Evolutionary conservation across 257 asterid genomes (phyloP).

Genomic region (Jacaranda copaia): DNA sequence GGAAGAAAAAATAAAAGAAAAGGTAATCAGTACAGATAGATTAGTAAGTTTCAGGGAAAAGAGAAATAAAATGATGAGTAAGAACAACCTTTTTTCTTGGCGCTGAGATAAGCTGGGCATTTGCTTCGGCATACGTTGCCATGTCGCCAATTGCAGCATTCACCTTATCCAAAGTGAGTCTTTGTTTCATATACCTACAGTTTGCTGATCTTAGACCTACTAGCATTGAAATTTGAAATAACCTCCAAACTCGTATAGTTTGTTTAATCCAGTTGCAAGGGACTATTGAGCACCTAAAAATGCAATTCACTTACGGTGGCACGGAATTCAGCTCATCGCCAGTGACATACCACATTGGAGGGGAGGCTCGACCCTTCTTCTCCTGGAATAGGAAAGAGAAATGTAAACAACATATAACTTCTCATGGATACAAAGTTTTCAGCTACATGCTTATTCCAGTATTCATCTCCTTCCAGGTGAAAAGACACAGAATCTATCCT

Average conservation of each 20-base stretch:
- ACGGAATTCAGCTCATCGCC: slow-evolving; percentile 79
- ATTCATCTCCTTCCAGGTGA: slow-evolving; percentile 7
- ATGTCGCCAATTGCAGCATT: slow-evolving; percentile 90
- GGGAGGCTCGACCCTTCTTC: slow-evolving; percentile 77
- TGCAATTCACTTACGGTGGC: slow-evolving; percentile 73
- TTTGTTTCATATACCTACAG: slow-evolving; percentile 92
- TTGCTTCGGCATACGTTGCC: slow-evolving; percentile 87
- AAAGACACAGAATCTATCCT: slow-evolving; percentile 15
- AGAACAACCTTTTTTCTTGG: slow-evolving; percentile 79
- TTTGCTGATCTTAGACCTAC: slow-evolving; percentile 39
- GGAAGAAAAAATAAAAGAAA: slow-evolving; percentile 38
- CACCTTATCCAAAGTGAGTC: slow-evolving; percentile 90
- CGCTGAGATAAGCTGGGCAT: slow-evolving; percentile 83
- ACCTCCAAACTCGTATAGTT: neutral
- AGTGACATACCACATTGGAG: slow-evolving; percentile 80
- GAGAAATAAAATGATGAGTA: slow-evolving; percentile 15
- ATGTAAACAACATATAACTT: neutral
- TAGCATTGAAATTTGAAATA: slow-evolving; percentile 22
- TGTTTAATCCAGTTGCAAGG: slow-evolving; percentile 11
- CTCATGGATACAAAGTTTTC: neutral
- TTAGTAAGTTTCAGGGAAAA: slow-evolving; percentile 22
- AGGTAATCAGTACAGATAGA: slow-evolving; percentile 35
- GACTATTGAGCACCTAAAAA: slow-evolving; percentile 3
- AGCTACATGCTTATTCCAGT: slow-evolving; percentile 18
- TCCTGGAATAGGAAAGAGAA: slow-evolving; percentile 52